Evolutionary conservation across 2,329 filamentous ascomycete genomes (phyloP).

Genomic region (Ophiostoma sp.): DNA sequence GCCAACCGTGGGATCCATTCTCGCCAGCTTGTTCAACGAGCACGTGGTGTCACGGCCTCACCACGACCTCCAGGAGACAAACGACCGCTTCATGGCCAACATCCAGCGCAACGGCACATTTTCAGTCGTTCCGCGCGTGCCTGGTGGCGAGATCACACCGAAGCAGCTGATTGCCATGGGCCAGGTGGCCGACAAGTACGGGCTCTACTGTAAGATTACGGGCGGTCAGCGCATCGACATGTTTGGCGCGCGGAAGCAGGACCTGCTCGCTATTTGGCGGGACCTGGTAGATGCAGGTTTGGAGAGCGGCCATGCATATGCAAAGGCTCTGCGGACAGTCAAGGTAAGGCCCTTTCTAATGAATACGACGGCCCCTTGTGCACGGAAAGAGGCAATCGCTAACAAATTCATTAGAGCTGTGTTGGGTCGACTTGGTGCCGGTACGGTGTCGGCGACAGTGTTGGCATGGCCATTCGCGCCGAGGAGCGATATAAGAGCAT

Average conservation of each 20-base stretch:
- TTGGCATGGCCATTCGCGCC: slow-evolving; percentile 83
- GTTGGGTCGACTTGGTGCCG: slow-evolving; percentile 91
- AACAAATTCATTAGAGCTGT: no score
- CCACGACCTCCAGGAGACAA: slow-evolving; percentile 86
- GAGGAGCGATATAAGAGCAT: slow-evolving; percentile 93
- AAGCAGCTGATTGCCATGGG: slow-evolving; percentile 83
- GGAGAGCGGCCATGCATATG: slow-evolving; percentile 89
- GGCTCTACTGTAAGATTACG: slow-evolving; percentile 87
- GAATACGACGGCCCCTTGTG: no score
- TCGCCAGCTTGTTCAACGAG: slow-evolving; percentile 79
- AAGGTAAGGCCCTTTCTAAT: no score
- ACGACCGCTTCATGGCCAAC: slow-evolving; percentile 84
- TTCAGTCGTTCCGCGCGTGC: slow-evolving; percentile 79
- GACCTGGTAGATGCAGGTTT: slow-evolving; percentile 79
- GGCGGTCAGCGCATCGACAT: slow-evolving; percentile 90
- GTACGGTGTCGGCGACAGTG: slow-evolving; percentile 84
- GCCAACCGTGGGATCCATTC: slow-evolving; percentile 76
- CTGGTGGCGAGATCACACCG: slow-evolving; percentile 83
- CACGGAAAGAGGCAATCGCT: no score
- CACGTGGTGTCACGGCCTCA: slow-evolving; percentile 71
- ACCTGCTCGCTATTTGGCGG: slow-evolving; percentile 79
- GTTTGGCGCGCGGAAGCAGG: slow-evolving; percentile 88
- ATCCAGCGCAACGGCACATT: slow-evolving; percentile 92
- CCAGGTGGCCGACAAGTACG: slow-evolving; percentile 79
- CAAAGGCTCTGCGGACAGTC: slow-evolving; percentile 83